Conservation (phyloP, 495 filamentous ascomycete genomes). For the Astrocystis sublimbata region DNA sequence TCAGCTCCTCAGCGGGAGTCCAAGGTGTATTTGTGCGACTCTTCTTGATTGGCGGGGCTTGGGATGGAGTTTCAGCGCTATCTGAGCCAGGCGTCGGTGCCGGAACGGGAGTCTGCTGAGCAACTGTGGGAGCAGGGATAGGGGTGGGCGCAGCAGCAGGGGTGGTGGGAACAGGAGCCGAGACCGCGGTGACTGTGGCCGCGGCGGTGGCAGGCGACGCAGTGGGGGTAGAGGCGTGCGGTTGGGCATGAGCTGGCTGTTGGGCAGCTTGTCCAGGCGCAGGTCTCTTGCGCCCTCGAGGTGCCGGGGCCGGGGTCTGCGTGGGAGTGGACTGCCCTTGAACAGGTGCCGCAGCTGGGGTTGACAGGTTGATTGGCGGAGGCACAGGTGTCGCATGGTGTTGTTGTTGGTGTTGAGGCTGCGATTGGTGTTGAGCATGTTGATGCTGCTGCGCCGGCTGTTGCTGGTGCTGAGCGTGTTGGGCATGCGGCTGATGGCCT, state of each 20-base stretch:
- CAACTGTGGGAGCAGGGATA: conserved; percentile 32
- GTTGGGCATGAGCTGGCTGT: conserved; percentile 21
- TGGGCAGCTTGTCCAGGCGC: conserved; percentile 21
- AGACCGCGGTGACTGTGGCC: conserved; percentile 24
- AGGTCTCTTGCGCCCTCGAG: conserved; percentile 28
- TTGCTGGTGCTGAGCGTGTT: conserved; percentile 33
- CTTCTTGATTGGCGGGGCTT: conserved; percentile 75
- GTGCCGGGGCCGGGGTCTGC: conserved; percentile 34
- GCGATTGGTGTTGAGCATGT: conserved; percentile 25
- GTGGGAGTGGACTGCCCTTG: conserved; percentile 46
- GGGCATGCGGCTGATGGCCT: conserved; percentile 35
- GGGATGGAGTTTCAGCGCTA: conserved; percentile 31
- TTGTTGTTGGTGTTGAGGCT: conserved; percentile 33
- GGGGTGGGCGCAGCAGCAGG: conserved; percentile 28
- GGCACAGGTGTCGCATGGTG: conserved; percentile 44
- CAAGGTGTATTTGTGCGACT: conserved; percentile 96
- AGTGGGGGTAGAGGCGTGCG: conserved; percentile 26
- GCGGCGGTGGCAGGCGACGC: conserved; percentile 23
- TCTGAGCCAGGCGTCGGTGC: conserved; percentile 37
- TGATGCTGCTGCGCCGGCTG: conserved; percentile 27
- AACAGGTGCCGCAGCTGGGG: conserved; percentile 30
- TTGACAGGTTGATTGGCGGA: conserved; percentile 41
- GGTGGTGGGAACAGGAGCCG: conserved; percentile 27
- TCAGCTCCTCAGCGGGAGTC: conserved; percentile 91
- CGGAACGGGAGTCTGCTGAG: conserved; percentile 34